Conservation (phyloP, 108 stramenopile species). For the Cyclostephanos tholiformis region DNA sequence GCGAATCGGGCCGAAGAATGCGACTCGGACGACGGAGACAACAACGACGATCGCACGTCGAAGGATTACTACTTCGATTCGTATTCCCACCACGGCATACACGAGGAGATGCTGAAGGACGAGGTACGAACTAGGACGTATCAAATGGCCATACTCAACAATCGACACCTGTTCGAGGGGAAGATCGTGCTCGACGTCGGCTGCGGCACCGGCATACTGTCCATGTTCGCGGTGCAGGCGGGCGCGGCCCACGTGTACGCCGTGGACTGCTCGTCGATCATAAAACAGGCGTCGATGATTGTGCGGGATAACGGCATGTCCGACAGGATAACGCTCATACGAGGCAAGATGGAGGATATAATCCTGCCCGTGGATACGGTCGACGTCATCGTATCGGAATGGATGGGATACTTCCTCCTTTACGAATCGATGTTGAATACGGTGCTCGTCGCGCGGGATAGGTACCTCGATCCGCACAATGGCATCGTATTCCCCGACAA, state of each 20-base stretch:
- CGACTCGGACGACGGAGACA: neutral
- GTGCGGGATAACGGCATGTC: slow-evolving; percentile 81
- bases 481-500: slow-evolving; percentile 95
- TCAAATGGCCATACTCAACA: slow-evolving; percentile 83
- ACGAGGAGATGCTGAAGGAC: slow-evolving; percentile 98
- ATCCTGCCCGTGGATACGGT: slow-evolving; percentile 82
- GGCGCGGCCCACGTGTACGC: slow-evolving; percentile 93
- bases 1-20: neutral
- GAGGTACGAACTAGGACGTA: slow-evolving; percentile 92
- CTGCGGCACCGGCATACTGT: slow-evolving; percentile 93
- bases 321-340: slow-evolving; percentile 83
- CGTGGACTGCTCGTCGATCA: slow-evolving; percentile 92
- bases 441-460: slow-evolving; percentile 91
- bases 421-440: slow-evolving; percentile 98
- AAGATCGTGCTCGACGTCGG: slow-evolving; percentile 96
- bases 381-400: slow-evolving; percentile 97
- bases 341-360: slow-evolving; percentile 93
- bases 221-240: slow-evolving; percentile 91
- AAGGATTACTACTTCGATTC: slow-evolving; percentile 94
- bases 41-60: slow-evolving; percentile 55
- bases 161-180: slow-evolving; percentile 77
- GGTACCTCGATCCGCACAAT: slow-evolving; percentile 76
- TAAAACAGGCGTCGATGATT: slow-evolving; percentile 81
- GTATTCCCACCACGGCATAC: slow-evolving; percentile 96
- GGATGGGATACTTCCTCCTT: slow-evolving; percentile 98